Percentiles rank a stretch among this genome's conserved stretches.
Conservation (phyloP, 371 early-diverging fungal genomes). For the Nematocida ausubeli region DNA sequence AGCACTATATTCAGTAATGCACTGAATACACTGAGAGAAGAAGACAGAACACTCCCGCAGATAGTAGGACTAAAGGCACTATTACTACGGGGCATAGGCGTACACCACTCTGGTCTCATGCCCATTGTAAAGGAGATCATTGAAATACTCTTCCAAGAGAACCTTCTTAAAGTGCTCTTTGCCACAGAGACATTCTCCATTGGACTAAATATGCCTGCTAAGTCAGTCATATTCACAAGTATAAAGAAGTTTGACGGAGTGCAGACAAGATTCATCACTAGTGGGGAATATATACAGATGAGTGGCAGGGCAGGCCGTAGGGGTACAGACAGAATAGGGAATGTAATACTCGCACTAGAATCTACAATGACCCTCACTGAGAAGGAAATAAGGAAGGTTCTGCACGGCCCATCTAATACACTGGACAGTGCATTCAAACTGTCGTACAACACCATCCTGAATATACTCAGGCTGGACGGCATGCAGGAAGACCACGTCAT, state of each 20-base stretch:
- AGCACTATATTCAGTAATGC: slow-evolving; percentile 83
- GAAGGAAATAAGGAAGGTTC: slow-evolving; percentile 58
- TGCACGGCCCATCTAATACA: slow-evolving; percentile 74
- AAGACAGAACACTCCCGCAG: slow-evolving; percentile 85
- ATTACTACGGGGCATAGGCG: slow-evolving; percentile 89
- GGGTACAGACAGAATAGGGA: slow-evolving; percentile 86
- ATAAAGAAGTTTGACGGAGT: slow-evolving; percentile 94
- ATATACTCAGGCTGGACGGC: slow-evolving; percentile 90
- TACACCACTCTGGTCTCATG: slow-evolving; percentile 96
- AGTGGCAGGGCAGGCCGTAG: slow-evolving; percentile 69
- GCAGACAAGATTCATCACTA: slow-evolving; percentile 76
- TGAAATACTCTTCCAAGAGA: slow-evolving; percentile 97
- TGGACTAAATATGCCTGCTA: slow-evolving; percentile 99
- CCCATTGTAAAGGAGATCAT: slow-evolving; percentile 98
- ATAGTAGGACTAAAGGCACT: slow-evolving; percentile 87
- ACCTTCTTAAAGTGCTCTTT: slow-evolving; percentile 91
- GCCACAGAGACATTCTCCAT: slow-evolving; percentile 99
- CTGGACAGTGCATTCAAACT: slow-evolving; percentile 92
- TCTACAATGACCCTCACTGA: slow-evolving; percentile 68
- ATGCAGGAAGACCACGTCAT: slow-evolving; percentile 88
- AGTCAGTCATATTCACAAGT: slow-evolving; percentile 92
- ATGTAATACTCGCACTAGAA: slow-evolving; percentile 85
- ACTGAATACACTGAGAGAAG: slow-evolving; percentile 77
- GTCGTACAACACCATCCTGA: slow-evolving; percentile 97
- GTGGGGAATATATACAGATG: slow-evolving; percentile 96